Evolutionary conservation across 768 basidiomycete genomes (phyloP).

Genomic region (Podaxis sp.): DNA sequence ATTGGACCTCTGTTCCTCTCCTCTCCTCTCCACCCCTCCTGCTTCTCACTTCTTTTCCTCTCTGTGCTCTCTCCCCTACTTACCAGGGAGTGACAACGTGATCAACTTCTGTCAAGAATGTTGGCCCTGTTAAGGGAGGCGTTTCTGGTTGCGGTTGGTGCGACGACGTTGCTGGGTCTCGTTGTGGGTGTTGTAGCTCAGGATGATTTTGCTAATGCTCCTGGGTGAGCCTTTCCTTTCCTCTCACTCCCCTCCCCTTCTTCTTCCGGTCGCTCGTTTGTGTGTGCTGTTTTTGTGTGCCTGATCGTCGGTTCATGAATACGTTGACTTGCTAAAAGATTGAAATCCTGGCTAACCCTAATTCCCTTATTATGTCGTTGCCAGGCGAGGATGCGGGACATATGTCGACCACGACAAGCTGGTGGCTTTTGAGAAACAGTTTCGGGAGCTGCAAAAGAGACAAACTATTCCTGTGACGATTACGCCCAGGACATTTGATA

Average conservation of each 20-base stretch:
- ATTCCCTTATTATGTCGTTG: background rate
- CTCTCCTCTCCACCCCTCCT: background rate
- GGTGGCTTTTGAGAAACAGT: background rate
- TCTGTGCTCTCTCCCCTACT: background rate
- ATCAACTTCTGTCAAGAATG: background rate
- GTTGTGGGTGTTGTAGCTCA: background rate
- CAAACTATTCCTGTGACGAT: background rate
- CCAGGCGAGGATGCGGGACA: slow-evolving; percentile 20
- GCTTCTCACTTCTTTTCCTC: background rate
- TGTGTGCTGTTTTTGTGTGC: background rate
- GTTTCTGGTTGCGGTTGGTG: background rate
- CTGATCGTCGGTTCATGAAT: background rate
- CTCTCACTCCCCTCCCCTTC: background rate
- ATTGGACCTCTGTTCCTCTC: background rate
- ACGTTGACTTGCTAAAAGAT: background rate
- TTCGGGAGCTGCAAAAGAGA: slow-evolving; percentile 1
- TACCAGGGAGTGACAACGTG: background rate
- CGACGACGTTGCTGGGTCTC: background rate
- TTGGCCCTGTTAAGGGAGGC: background rate
- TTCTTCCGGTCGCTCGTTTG: background rate
- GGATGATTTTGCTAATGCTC: background rate
- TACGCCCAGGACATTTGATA: slow-evolving; percentile 21
- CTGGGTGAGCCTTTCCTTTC: background rate
- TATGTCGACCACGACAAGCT: slow-evolving; percentile 18
- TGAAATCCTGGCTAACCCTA: background rate